Evolutionary conservation across 805 yeast species (phyloP).

Genomic region (Ogataea saltuana): DNA sequence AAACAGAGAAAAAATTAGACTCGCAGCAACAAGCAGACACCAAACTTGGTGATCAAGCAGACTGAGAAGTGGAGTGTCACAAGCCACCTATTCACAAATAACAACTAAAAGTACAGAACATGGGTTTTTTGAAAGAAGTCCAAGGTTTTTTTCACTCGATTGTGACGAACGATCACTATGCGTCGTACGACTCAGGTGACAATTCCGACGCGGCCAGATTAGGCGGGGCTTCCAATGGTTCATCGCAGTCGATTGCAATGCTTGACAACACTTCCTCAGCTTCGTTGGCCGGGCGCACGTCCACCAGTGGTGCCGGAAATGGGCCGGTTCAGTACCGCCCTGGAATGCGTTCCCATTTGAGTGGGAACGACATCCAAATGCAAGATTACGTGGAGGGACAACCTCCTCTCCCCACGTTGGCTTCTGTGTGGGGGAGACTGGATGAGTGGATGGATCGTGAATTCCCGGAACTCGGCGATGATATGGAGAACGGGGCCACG

Average conservation of each 20-base stretch:
- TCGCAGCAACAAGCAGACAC: constrained; percentile 1
- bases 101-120: constrained; percentile 3
- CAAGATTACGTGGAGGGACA: constrained; percentile 44
- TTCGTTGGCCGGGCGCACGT: constrained; percentile 43
- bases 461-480: constrained; percentile 78
- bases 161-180: constrained; percentile 61
- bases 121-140: constrained; percentile 34
- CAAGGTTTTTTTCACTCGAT: constrained; percentile 47
- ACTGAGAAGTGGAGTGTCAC: constrained; percentile 1
- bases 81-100: too few species aligned
- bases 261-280: constrained; percentile 35
- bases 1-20: constrained; percentile 3
- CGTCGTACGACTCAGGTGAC: constrained; percentile 45
- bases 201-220: constrained; percentile 28
- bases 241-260: constrained; percentile 33
- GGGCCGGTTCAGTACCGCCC: constrained; percentile 44
- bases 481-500: constrained; percentile 78
- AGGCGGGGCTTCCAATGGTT: constrained; percentile 20
- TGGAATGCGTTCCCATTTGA: constrained; percentile 40
- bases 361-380: constrained; percentile 59
- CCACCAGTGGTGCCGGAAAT: constrained; percentile 24
- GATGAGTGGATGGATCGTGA: constrained; percentile 78
- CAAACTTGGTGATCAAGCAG: too few species aligned
- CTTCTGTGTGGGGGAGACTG: constrained; percentile 85
- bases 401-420: constrained; percentile 62